Evolutionary conservation across 768 basidiomycete genomes (phyloP).

Genomic region (Serendipita vermifera): DNA sequence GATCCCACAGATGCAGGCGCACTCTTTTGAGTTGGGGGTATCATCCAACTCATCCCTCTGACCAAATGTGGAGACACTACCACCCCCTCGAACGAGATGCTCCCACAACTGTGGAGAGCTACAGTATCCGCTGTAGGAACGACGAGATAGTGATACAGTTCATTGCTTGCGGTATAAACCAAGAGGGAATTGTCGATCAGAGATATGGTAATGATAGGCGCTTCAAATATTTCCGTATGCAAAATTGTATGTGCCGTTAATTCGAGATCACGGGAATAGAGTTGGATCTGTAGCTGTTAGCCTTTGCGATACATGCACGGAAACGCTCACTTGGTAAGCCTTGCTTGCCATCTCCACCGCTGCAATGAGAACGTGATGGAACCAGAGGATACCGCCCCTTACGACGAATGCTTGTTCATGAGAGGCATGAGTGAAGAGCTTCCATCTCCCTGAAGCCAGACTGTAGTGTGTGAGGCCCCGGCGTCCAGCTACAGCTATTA

Average conservation of each 20-base stretch:
- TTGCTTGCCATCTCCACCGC: constrained; percentile 66
- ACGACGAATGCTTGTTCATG: constrained; percentile 84
- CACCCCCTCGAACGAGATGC: constrained; percentile 86
- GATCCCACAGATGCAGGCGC: constrained; percentile 19
- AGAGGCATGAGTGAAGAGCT: constrained; percentile 61
- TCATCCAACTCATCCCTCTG: constrained; percentile 91
- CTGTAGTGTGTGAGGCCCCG: constrained; percentile 90
- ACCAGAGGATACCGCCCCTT: constrained; percentile 89
- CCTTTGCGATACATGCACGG: constrained; percentile 8
- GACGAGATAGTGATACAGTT: constrained; percentile 82
- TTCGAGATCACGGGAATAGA: constrained; percentile 89
- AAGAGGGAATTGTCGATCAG: constrained; percentile 90
- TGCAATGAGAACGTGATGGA: constrained; percentile 85
- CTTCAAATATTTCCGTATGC: constrained; percentile 60
- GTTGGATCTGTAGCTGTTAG: constrained; percentile 48
- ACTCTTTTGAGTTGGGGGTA: constrained; percentile 89
- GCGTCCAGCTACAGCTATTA: constrained; percentile 86
- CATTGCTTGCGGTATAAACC: constrained; percentile 91
- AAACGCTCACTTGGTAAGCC: constrained; percentile 51
- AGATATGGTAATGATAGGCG: constrained; percentile 75
- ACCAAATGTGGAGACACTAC: constrained; percentile 75
- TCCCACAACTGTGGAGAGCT: constrained; percentile 81
- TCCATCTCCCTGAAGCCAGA: constrained; percentile 90
- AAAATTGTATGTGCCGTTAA: constrained; percentile 72
- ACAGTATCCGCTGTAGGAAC: constrained; percentile 72